Evolutionary conservation across 2,329 filamentous ascomycete genomes (phyloP).

Genomic region (Pseudonectria foliicola): DNA sequence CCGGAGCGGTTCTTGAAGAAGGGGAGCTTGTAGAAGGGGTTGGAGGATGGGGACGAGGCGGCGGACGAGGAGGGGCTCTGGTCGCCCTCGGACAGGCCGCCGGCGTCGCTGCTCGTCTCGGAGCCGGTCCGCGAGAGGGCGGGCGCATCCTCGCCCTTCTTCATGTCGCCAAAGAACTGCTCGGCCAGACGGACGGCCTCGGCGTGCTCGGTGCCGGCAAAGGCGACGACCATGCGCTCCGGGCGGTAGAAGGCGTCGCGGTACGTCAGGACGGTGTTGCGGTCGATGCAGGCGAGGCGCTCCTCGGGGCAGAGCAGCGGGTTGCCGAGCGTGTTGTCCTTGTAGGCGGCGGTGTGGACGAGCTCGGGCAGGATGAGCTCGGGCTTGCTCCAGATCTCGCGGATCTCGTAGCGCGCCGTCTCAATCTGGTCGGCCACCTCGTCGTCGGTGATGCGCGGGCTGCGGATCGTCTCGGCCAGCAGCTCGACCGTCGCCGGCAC

Average conservation of each 20-base stretch:
- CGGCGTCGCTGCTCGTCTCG: slow-evolving; percentile 44
- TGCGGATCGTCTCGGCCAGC: slow-evolving; percentile 87
- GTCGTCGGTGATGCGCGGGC: slow-evolving; percentile 75
- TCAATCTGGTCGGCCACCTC: slow-evolving; percentile 83
- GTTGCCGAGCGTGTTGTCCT: slow-evolving; percentile 92
- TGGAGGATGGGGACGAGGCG: slow-evolving; percentile 40
- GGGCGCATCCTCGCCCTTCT: slow-evolving; percentile 38
- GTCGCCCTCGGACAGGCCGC: slow-evolving; percentile 25
- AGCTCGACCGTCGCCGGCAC: slow-evolving; percentile 76
- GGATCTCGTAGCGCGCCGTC: slow-evolving; percentile 91
- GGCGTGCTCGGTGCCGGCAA: slow-evolving; percentile 80
- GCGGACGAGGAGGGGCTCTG: slow-evolving; percentile 25
- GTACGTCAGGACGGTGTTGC: slow-evolving; percentile 68
- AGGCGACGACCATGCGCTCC: slow-evolving; percentile 88
- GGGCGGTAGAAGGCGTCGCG: slow-evolving; percentile 78
- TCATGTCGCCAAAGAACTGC: slow-evolving; percentile 89
- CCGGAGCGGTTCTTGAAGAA: slow-evolving; percentile 87
- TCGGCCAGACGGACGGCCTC: slow-evolving; percentile 74
- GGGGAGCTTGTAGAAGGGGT: slow-evolving; percentile 73
- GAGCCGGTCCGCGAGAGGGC: slow-evolving; percentile 47
- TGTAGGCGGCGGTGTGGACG: slow-evolving; percentile 91
- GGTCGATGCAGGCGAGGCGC: slow-evolving; percentile 66
- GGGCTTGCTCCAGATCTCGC: slow-evolving; percentile 95
- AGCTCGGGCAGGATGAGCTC: slow-evolving; percentile 93
- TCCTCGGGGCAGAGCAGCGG: slow-evolving; percentile 87